phyloP scores from a whole-genome alignment of 257 asterid genomes.

The Phtheirospermum japonicum region DNA sequence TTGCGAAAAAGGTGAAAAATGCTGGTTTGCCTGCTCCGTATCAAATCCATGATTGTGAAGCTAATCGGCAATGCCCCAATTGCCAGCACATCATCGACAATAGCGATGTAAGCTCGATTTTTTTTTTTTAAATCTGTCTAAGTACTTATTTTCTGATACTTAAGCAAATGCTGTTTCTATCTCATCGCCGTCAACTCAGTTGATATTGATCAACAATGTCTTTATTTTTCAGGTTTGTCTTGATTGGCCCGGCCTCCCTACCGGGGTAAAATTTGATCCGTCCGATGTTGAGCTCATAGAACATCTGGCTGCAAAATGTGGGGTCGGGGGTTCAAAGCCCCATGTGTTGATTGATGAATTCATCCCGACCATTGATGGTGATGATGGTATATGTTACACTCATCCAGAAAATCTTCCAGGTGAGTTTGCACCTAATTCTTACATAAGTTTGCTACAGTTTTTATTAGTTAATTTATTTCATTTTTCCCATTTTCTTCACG shows the following conservation, averaged over 20 bases:
- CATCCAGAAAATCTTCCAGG: constrained; percentile 99
- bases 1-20: constrained; percentile 71
- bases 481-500: background rate
- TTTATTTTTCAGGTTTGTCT: constrained; percentile 44
- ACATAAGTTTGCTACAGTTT: no score
- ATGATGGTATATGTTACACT: constrained; percentile 78
- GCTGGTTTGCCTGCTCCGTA: constrained; percentile 47
- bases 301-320: constrained; percentile 81
- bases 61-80: constrained; percentile 62
- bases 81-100: constrained; percentile 56
- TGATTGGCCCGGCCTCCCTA: constrained; percentile 85
- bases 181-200: no score
- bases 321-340: constrained; percentile 45
- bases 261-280: constrained; percentile 88
- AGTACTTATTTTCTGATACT: no score
- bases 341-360: constrained; percentile 72
- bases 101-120: constrained; percentile 56
- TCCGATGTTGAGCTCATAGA: constrained; percentile 74
- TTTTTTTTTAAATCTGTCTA: no score
- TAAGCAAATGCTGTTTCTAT: no score
- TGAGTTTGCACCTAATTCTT: constrained; percentile 26
- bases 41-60: constrained; percentile 71
- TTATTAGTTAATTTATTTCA: no score
- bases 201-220: background rate
- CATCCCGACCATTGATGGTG: constrained; percentile 71